Base-by-base conservation (phyloP, 2,329 filamentous ascomycete genomes). In the Sphaerulina populicola region DNA sequence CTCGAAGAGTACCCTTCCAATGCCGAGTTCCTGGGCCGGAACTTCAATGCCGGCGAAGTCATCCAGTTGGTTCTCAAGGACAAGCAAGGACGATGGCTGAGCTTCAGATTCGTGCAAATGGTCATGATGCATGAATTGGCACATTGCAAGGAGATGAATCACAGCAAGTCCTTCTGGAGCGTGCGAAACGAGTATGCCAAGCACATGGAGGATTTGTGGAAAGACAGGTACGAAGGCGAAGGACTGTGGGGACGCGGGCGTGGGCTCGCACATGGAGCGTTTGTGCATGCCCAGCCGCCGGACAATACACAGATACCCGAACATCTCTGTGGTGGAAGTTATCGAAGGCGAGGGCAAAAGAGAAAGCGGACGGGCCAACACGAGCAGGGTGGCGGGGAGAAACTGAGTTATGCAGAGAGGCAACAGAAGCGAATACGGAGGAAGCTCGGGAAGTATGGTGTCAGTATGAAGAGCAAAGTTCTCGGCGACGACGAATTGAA, bases 81-180 rank as follows among this genome's bases (percentile, higher is more conserved):
- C 0, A 77, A 80, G 23, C 53, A 77, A 72, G 74, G 74, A 6
- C 60, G 67, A 52, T 94, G 88, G 88, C 73, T 94, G 18, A 85
- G 86, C 0, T 89, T 93, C 64, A 75, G 81, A 55, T 88, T 89
- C 63, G 86, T 94, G 12, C 86, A 93, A 69, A 91, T 93, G 86
- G 87, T 94, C 58, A 94, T 94, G 88, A 90, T 94, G 80, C 88
- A 94, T 66, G 87, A 93, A 63, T 73, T 94, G 29, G 88, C 88
- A 2, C 88, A 94, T 67, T 90, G 86, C 74, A 85, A 87, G 67
- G 84, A 94, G 66, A 94, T 94, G 89, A 94, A 94, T 66, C 88
- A 94, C 66, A 85, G 82, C 1, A 77, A 79, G 49, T 81, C 79
- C 2, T 94, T 94, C 63, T 94, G 88, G 88, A 77, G 78, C 8